Evolutionary conservation across 352 stramenopile species (phyloP).

Genomic region (Achlya hypogyna): DNA sequence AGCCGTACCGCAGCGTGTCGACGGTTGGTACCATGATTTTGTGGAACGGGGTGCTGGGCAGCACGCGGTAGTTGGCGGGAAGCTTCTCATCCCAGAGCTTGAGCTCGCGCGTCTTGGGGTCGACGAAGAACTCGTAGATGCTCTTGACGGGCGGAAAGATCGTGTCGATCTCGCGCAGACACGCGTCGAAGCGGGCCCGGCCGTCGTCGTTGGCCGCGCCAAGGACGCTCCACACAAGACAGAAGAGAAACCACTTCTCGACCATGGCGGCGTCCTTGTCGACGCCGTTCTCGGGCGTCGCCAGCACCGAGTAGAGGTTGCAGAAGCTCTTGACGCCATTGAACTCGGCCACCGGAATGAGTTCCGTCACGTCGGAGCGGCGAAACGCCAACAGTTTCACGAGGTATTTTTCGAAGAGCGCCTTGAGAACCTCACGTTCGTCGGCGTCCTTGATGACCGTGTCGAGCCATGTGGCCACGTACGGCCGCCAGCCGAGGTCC

Average conservation of each 20-base stretch:
- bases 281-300: slow-evolving; percentile 57
- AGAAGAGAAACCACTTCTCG: slow-evolving; percentile 83
- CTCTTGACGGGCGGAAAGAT: slow-evolving; percentile 88
- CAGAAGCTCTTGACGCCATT: slow-evolving; percentile 79
- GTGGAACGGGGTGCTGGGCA: slow-evolving; percentile 63
- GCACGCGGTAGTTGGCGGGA: slow-evolving; percentile 60
- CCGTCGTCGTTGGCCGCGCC: slow-evolving; percentile 78
- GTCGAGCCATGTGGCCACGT: slow-evolving; percentile 63
- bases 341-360: slow-evolving; percentile 71
- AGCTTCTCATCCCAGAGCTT: slow-evolving; percentile 82
- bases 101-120: slow-evolving; percentile 62
- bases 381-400: slow-evolving; percentile 69
- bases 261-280: slow-evolving; percentile 54
- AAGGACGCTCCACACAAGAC: slow-evolving; percentile 79
- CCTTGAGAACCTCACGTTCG: slow-evolving; percentile 55
- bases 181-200: slow-evolving; percentile 78
- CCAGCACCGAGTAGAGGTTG: slow-evolving; percentile 76
- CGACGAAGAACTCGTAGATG: slow-evolving; percentile 90
- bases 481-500: slow-evolving; percentile 70
- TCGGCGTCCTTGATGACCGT: slow-evolving; percentile 53
- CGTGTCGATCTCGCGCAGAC: slow-evolving; percentile 86
- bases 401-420: slow-evolving; percentile 77
- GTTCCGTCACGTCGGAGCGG: slow-evolving; percentile 45
- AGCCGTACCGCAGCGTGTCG: slow-evolving; percentile 76
- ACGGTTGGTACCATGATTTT: slow-evolving; percentile 85